Percentiles rank a stretch among this genome's conserved stretches.
Conservation (phyloP, 2,329 filamentous ascomycete genomes). For the Phialophora tarda region DNA sequence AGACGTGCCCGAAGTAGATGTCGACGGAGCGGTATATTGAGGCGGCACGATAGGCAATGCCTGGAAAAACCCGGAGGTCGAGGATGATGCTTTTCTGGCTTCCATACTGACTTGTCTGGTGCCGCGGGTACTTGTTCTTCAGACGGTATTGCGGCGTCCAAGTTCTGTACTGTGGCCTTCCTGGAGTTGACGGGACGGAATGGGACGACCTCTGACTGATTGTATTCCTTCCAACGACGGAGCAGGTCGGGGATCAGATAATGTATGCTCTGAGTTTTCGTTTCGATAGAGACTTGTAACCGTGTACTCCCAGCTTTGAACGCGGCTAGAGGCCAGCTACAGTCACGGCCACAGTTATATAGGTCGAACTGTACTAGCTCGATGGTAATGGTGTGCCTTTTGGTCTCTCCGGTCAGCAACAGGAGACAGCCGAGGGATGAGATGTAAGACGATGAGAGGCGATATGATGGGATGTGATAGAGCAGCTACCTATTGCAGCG, state of each 20-base stretch:
- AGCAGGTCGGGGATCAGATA: background rate
- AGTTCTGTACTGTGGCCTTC: background rate
- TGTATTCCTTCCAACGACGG: background rate
- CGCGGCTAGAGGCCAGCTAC: background rate
- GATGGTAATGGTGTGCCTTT: too few relatives aligned
- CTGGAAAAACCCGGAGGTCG: constrained; percentile 37
- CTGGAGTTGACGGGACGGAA: background rate
- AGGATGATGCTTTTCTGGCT: constrained; percentile 30
- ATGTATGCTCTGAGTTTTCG: background rate
- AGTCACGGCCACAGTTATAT: background rate
- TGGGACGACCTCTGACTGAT: background rate
- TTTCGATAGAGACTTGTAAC: background rate
- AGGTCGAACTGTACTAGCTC: too few relatives aligned
- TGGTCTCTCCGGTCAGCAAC: background rate
- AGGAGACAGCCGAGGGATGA: background rate
- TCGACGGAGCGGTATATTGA: constrained; percentile 26
- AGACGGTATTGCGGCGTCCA: background rate
- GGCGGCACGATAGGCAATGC: constrained; percentile 28
- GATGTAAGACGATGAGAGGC: background rate
- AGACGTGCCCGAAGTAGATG: background rate
- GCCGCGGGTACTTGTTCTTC: background rate
- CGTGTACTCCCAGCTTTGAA: background rate
- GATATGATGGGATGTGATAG: background rate
- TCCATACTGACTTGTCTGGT: constrained; percentile 15
- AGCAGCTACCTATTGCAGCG: background rate